Conservation (phyloP, 2,329 filamentous ascomycete species). For the Alternaria longipes region DNA sequence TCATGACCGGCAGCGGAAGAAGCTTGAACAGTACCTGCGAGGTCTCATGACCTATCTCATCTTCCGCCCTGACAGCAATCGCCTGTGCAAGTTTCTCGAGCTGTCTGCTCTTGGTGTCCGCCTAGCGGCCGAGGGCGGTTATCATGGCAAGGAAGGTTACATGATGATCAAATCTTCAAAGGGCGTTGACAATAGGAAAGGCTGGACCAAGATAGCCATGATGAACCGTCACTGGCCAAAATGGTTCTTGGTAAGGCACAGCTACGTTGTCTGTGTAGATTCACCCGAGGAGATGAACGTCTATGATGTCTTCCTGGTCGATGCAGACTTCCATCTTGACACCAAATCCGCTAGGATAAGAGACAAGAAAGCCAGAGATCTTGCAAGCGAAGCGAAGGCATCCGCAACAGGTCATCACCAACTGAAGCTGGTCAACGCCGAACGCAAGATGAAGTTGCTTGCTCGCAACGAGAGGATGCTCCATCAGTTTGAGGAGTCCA, state of each 20-base stretch:
- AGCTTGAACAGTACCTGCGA: constrained; percentile 88
- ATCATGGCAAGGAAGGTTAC: constrained; percentile 96
- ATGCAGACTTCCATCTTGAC: constrained; percentile 84
- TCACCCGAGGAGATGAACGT: constrained; percentile 99
- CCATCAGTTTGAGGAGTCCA: constrained; percentile 92
- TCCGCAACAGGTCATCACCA: constrained; percentile 79
- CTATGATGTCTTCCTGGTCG: constrained; percentile 97
- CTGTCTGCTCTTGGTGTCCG: constrained; percentile 93
- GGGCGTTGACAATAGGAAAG: constrained; percentile 83
- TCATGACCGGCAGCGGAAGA: constrained; percentile 80
- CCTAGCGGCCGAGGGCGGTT: constrained; percentile 92
- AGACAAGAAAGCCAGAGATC: constrained; percentile 67
- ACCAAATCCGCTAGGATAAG: constrained; percentile 67
- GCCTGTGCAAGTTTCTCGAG: constrained; percentile 94
- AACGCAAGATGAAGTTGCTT: constrained; percentile 89
- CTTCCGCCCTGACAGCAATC: constrained; percentile 94
- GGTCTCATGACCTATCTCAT: constrained; percentile 97
- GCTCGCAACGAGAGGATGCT: constrained; percentile 90
- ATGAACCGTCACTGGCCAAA: constrained; percentile 87
- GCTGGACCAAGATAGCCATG: constrained; percentile 79
- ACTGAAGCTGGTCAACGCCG: constrained; percentile 86
- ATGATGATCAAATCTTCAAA: constrained; percentile 92
- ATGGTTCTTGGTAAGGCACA: constrained; percentile 98
- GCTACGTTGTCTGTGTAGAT: constrained; percentile 97
- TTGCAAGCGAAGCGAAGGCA: constrained; percentile 71